Base-by-base conservation (phyloP, 1,284 basidiomycete species). In the Boletus smithii region DNA sequence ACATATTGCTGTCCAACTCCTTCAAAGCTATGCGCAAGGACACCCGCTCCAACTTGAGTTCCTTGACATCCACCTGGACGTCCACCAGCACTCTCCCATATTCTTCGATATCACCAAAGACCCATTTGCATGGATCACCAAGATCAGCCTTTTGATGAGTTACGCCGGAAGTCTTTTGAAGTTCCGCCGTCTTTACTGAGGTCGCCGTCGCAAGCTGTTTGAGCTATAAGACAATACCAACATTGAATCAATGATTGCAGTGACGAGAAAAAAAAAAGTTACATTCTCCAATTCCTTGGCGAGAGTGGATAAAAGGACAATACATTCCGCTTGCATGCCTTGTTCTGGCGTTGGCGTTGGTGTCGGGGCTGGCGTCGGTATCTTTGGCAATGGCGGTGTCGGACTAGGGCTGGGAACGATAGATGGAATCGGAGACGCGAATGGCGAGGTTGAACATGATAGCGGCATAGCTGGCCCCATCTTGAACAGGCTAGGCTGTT, bases 311-410 rank as follows among this genome's bases (percentile, higher is more conserved):
- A 78, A 68, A 22, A 88, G 62, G 29, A 70, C 41, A 3, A 58
- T 51, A 55, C 79, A 85, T 58, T 86, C 83, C 16, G 71, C 68
- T 59, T 85, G 81, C 74, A 88, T 76, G 10, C 80, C 81, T 40
- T 79, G 73, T 47, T 79, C 76, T 38, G 73, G 59, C 10, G 59
- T 56, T 23, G 61, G 52, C 29, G 63, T 53, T 8, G 58, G 48
- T 8, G 48, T 23, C n/a, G 58, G 41, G 8, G 57, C 46, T 1
- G 58, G 49, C 8, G 53, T 23, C 22, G 58, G 43, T 18, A 52
- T 13, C 16, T 23, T 50, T 8, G 60, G 37, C 23, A 36, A 16
- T 3, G 55, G 42, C 4, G 53, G 49, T 8, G 56, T 35, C 3
- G 14, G 20, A 30, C 45, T 42, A 16, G 56, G 40, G n/a, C 34